Evolutionary conservation across 805 yeast species (phyloP).

Genomic region (Myxozyma lipomycoides): DNA sequence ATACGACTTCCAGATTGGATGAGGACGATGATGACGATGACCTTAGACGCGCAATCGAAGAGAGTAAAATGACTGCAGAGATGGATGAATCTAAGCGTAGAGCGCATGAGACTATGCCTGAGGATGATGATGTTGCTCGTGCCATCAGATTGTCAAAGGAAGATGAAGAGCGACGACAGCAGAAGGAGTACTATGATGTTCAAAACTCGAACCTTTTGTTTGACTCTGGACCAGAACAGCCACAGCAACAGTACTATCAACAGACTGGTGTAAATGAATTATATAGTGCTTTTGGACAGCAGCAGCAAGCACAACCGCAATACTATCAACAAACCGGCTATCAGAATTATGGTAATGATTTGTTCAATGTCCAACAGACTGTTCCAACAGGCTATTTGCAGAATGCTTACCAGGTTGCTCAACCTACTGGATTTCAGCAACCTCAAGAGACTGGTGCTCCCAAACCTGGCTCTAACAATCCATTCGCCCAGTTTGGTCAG

Average conservation of each 20-base stretch:
- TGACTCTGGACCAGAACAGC: constrained; percentile 9
- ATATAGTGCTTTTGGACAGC: neutral
- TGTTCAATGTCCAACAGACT: constrained; percentile 8
- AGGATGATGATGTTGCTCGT: constrained; percentile 60
- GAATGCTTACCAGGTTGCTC: constrained; percentile 13
- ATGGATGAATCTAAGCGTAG: constrained; percentile 59
- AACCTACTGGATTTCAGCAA: constrained; percentile 1
- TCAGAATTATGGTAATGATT: constrained; percentile 18
- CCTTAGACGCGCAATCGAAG: constrained; percentile 72
- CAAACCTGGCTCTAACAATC: constrained; percentile 66
- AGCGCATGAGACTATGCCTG: constrained; percentile 39
- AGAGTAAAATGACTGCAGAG: constrained; percentile 74
- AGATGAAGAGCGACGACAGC: constrained; percentile 55
- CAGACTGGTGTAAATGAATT: constrained; percentile 3
- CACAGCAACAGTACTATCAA: constrained; percentile 1
- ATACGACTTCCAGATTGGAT: constrained; percentile 6
- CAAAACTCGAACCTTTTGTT: constrained; percentile 17
- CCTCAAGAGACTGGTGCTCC: constrained; percentile 40
- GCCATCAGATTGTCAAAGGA: constrained; percentile 71
- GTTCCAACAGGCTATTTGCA: constrained; percentile 27
- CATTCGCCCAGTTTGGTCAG: constrained; percentile 50
- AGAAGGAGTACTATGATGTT: constrained; percentile 15
- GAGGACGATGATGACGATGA: constrained; percentile 57
- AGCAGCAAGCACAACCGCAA: constrained; percentile 6
- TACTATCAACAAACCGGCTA: constrained; percentile 19